Base-by-base conservation (phyloP, 2,329 filamentous ascomycete species). In the Fusarium armeniacum region DNA sequence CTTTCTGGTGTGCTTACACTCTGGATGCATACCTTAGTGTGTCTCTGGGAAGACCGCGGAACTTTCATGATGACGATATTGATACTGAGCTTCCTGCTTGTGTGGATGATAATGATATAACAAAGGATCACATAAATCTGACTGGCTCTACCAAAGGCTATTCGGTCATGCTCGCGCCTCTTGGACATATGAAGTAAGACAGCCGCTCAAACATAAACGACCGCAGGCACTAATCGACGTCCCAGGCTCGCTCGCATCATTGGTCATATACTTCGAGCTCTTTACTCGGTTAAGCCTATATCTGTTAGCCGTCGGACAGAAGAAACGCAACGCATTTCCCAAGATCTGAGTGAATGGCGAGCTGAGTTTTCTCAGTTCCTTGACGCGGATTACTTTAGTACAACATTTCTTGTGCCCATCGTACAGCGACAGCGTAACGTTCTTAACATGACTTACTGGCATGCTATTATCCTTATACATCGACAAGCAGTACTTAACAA, bases 351-450 rank as follows among this genome's bases (percentile, higher is more conserved):
- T 10, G 70, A 77, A 1, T 83, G 81, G 81, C 72, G 78, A 16
- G 66, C 62, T 0, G 77, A 79, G 20, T 58, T 81, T 15, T 65
- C 79, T 1, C 72, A 76, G 4, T 82, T 83, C 24, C 74, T 83
- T 0, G 80, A 82, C 7, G 70, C 82, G 0, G 79, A 82, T 46
- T 79, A 71, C 18, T 73, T 78, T 22, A 79, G 76, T 38, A 69
- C 74, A 3, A 68, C 78, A 0, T 71, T 80, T 4, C 71, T 82
- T 3, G 73, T 78, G 4, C 79, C 80, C 2, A 80, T 82, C 8
- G 82, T 80, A 44, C 80, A 81, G 51, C 75, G 82, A 0, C 81
- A 83, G 54, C 76, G 79, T 0, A 81, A 82, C 26, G 79, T 83
- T 0, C 67, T 83, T 2, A 82, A 81, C 41, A 61, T 83, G 5